Base-by-base conservation (phyloP, 2,329 filamentous ascomycete genomes). In the Gyromitra esculenta region DNA sequence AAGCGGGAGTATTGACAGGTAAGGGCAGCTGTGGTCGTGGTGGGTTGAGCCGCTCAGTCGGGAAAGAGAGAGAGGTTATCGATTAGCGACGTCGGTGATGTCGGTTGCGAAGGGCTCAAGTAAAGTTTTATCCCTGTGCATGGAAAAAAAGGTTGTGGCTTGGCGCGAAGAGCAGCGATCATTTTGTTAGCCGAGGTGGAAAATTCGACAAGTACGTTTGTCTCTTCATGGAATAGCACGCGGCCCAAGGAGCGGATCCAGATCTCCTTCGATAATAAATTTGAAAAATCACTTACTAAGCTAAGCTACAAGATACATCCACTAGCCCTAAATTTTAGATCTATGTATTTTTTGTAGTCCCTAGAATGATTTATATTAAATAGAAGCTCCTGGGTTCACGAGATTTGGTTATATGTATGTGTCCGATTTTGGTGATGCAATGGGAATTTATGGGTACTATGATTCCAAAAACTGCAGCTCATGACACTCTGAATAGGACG, bases 51-150 rank as follows among this genome's bases (percentile, higher is more conserved):
- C 50, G 64, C 52, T 13, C 21, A n/a, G 37, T 66, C 43, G 18
- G 39, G 60, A 63, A 31, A 31, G 45, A 50, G 50, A 25, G 54
- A 37, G 54, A 31, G 63, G 54, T 69, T 69, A 69, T 69, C 66
- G 66, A 69, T 69, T 60, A 60, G 43, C 66, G 54, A 60, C 64
- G 64, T 67, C 50, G 63, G 63, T 66, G 63, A 66, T 67, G 64
- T 67, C 64, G 65, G 39, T 37, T 18, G 56, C 56, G n/a, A 41
- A 39, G 31, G 9, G 45, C 11, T 25, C 21, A 57, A 35, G 52
- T 31, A 69, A 60, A 69, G 41, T 59, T 69, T 69, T 60, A 69
- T 60, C 66, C 65, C 21, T 48, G 66, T 54, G 56, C 11, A 13
- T 18, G 62, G 15, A n/a, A 50, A 50, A 59, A 48, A 69, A 11